Evolutionary conservation across 1,139 yeast genomes (phyloP), one percentile per base, ranked within the genome.

Genomic region (Taiozyma sp.): DNA sequence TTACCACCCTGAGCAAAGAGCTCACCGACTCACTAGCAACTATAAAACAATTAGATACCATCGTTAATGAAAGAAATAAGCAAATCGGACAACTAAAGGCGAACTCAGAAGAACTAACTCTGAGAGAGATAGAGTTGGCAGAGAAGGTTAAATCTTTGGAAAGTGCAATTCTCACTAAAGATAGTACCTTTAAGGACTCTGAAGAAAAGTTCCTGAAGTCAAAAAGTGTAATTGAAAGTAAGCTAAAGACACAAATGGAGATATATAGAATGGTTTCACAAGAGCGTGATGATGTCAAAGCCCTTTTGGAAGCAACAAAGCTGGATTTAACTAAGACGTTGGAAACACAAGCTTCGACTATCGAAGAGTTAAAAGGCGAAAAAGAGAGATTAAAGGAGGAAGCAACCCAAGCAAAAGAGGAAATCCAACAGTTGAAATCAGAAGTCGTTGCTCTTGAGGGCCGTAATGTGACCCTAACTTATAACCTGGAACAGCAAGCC

Each of bases 211-310:
- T 44, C 1, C 24, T 23, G 2, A 48, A 56, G 41, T 54, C 53
- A n/a, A 53, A 55, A 36, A 14, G 41, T 4, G 48, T 30, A 4
- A 51, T 49, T 45, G 61, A 58, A 1, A 49, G 55, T 19, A 58
- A 60, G 43, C 28, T 60, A 29, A 54, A 54, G 42, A 50, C 58
- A 0, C 62, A 59, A 38, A 36, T 46, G 13, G 62, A 60, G 12
- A 51, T 57, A 2, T 54, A 51, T 47, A 53, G 54, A 19, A 43
- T 56, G 46, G 54, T 55, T 2, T 12, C 44, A 7, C 52, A 54
- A 28, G 63, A 61, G 32, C 53, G 57, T 12, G 60, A 60, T 38
- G 50, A 49, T 7, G 34, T 46, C 1, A 54, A 51, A 36, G 28
- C 44, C 9, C 54, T 52, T 6, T 40, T 53, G 44, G 52, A 47